These are phyloP conservation scores for Zizania latifolia DNA, from an alignment of 176 grass and related monocot species.

Conservation along the genomic window DNA sequence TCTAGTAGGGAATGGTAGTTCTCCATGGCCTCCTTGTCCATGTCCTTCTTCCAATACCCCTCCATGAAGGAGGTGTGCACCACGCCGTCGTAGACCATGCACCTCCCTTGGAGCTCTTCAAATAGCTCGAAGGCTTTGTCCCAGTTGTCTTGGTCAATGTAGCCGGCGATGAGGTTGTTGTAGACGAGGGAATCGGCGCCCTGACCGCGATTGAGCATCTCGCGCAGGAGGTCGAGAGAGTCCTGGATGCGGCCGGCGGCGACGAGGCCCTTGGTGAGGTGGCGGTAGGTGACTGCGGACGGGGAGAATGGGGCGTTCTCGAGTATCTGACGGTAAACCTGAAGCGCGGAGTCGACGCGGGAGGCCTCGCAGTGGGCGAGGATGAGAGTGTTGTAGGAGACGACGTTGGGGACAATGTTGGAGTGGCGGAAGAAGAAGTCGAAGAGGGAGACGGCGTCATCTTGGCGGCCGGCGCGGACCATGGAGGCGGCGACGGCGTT, in stretches of 20 bases:
- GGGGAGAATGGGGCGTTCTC: slow-evolving; percentile 37
- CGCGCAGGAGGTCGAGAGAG: slow-evolving; percentile 35
- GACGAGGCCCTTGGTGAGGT: slow-evolving; percentile 48
- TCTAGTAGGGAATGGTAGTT: slow-evolving; percentile 41
- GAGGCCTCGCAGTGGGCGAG: slow-evolving; percentile 37
- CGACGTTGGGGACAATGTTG: slow-evolving; percentile 48
- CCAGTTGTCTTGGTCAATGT: slow-evolving; percentile 35
- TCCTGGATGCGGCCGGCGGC: slow-evolving; percentile 36
- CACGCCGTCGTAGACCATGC: slow-evolving; percentile 43
- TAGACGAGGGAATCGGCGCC: slow-evolving; percentile 45
- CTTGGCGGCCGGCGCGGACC: slow-evolving; percentile 31
- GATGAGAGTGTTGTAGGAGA: slow-evolving; percentile 62
- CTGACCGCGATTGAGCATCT: slow-evolving; percentile 42
- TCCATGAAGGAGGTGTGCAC: slow-evolving; percentile 45
- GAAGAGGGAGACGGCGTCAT: slow-evolving; percentile 36
- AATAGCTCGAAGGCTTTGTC: slow-evolving; percentile 47
- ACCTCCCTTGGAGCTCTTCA: slow-evolving; percentile 42
- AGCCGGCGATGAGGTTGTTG: slow-evolving; percentile 46
- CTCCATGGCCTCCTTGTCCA: slow-evolving; percentile 56
- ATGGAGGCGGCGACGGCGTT: slow-evolving; percentile 61
- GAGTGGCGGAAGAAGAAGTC: slow-evolving; percentile 46
- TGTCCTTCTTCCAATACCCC: slow-evolving; percentile 40
- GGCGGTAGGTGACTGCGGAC: slow-evolving; percentile 32
- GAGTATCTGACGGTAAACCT: slow-evolving; percentile 33
- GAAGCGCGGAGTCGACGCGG: slow-evolving; percentile 27